Base-by-base conservation (phyloP, 441 rosid species). In the Kokia cookei region DNA sequence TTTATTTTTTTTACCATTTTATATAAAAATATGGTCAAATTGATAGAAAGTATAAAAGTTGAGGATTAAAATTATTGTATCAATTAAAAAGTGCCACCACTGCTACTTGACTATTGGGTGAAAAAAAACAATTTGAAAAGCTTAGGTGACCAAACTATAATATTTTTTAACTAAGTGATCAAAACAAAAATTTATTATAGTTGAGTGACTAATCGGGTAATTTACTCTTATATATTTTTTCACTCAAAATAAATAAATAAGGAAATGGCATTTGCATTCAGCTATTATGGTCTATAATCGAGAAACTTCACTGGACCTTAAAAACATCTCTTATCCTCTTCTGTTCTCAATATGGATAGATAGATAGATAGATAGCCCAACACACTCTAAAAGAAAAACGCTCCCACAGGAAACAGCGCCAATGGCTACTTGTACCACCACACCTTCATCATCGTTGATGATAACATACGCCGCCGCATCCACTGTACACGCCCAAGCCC, bases 391-490 rank as follows among this genome's bases (percentile, higher is more conserved):
- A 42, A 19, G 64, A 57, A 2, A n/a, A 53, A 7, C 29, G 42
- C 53, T 42, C 53, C 1, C 35, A 7, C 12, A 45, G 47, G n/a
- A 43, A 40, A 19, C 55, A 57, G 51, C 37, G 67, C 62, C 74
- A 72, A 89, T 88, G 92, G 85, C 91, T 57, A 32, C 89, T 47
- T 82, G 88, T 55, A 75, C 80, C 59, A 73, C 80, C 15, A 40
- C 87, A 9, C 73, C 87, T 7, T 55, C 88, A 27, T 81, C 93
- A 4, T 82, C 91, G 55, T 82, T 85, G 9, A 86, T 84, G 90
- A 79, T 89, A 73, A 70, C 91, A 1, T 73, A 88, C 81, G 82
- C 86, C 17, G 82, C 85, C 26, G 77, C 88, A 67, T 81, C 89
- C 40, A 47, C 89, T 2, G 74, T 79, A 63, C 88, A 84, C 80